Base-by-base conservation (phyloP, 2,329 filamentous ascomycete genomes). In the Huntiella omanensis region DNA sequence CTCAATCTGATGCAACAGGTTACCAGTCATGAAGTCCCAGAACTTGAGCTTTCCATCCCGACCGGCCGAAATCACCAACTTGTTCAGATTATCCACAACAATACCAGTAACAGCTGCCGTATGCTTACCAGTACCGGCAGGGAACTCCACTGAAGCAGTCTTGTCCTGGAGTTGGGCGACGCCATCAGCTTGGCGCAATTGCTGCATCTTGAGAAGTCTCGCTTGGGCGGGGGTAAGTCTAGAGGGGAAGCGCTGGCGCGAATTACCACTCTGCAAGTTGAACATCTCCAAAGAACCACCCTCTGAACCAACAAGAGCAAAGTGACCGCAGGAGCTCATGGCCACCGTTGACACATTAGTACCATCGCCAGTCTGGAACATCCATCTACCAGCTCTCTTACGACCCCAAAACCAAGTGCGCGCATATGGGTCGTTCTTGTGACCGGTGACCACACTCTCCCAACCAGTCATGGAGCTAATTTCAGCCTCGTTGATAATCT, bases 351-450 rank as follows among this genome's bases (percentile, higher is more conserved):
- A 75, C 49, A 94, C 88, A 55, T 85, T 74, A n/a, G 76, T 73
- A 13, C 75, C 74, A 61, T 98, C 91, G 36, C 80, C 74, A 1
- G 87, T 95, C 53, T 83, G 77, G 54, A 98, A 84, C 0, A 83
- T 80, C 91, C 91, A 98, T 52, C 91, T 73, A 8, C 91, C 91
- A 42, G 91, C 87, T 55, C 81, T 78, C 62, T 92, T 95, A 48
- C 85, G 79, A 4, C 88, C 91, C 87, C 91, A 96, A 63, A 95
- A 95, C 91, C 91, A 98, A 1, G 91, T 96, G 45, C 91, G 76
- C 13, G 86, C 91, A 57, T 75, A 83, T 39, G 77, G 72, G 56
- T 96, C 88, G 44, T 80, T 76, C 56, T 80, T 80, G 58, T 98
- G 92, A 7, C 86, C 88, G 3, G 91, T 98, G 2, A 98, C 75